Evolutionary conservation across 768 basidiomycete genomes (phyloP).

Genomic region (Boletus rufocinnamomeus): DNA sequence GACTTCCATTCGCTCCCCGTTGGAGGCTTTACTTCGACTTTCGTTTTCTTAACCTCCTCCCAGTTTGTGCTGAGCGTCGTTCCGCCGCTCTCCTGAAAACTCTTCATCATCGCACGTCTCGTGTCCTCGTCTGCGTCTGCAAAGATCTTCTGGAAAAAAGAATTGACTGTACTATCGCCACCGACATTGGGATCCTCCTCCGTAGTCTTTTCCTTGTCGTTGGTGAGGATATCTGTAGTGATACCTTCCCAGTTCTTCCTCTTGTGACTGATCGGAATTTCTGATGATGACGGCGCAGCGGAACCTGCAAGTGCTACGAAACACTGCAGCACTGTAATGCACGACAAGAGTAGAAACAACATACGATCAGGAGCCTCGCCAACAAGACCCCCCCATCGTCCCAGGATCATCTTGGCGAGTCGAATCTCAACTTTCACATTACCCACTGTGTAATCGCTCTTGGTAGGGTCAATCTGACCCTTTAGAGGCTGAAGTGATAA

Average conservation of each 20-base stretch:
- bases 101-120: slow-evolving; percentile 96
- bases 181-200: slow-evolving; percentile 88
- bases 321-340: neutral
- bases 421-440: slow-evolving; percentile 89
- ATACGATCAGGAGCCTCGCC: slow-evolving; percentile 77
- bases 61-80: slow-evolving; percentile 96
- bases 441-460: slow-evolving; percentile 66
- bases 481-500: slow-evolving; percentile 78
- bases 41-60: slow-evolving; percentile 76
- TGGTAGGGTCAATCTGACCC: slow-evolving; percentile 70
- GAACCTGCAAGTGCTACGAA: slow-evolving; percentile 20
- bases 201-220: slow-evolving; percentile 67
- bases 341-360: slow-evolving; percentile 29
- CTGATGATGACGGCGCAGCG: slow-evolving; percentile 37
- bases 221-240: slow-evolving; percentile 61
- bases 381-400: slow-evolving; percentile 74
- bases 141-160: slow-evolving; percentile 91
- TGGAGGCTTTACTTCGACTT: slow-evolving; percentile 81
- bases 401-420: slow-evolving; percentile 64
- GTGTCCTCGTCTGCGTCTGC: slow-evolving; percentile 91
- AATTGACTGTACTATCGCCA: slow-evolving; percentile 83
- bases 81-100: slow-evolving; percentile 91
- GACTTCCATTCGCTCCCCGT: slow-evolving; percentile 82
- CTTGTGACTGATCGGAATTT: slow-evolving; percentile 39
- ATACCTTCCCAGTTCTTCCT: slow-evolving; percentile 91